These are phyloP conservation scores for Cercospora berteroae DNA, from an alignment of 2,329 filamentous ascomycete species.

Conservation along the genomic window DNA sequence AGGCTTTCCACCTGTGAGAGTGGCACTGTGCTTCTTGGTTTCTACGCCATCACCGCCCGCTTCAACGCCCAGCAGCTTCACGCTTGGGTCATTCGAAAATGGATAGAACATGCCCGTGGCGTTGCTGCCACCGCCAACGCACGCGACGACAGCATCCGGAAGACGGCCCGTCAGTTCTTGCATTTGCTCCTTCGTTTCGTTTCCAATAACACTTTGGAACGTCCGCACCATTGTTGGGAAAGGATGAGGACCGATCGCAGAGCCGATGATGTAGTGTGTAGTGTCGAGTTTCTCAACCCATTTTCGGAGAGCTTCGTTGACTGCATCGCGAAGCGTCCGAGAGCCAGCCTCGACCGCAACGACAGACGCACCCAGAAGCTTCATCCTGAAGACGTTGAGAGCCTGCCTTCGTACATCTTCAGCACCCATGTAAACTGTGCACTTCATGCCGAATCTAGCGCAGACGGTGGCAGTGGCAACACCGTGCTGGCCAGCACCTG, in stretches of 20 bases:
- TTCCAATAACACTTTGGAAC: slow-evolving; percentile 94
- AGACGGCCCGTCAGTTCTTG: slow-evolving; percentile 78
- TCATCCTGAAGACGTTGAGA: slow-evolving; percentile 97
- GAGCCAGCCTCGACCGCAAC: slow-evolving; percentile 90
- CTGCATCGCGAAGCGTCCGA: slow-evolving; percentile 61
- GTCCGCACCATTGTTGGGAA: slow-evolving; percentile 97
- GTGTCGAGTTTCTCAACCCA: slow-evolving; percentile 93
- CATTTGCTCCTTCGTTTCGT: slow-evolving; percentile 94
- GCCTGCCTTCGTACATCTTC: slow-evolving; percentile 96
- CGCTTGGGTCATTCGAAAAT: slow-evolving; percentile 78
- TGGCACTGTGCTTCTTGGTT: slow-evolving; percentile 81
- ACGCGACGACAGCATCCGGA: slow-evolving; percentile 93
- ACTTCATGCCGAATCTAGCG: slow-evolving; percentile 97
- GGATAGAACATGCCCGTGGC: slow-evolving; percentile 98
- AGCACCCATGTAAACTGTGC: slow-evolving; percentile 96
- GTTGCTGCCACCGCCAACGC: slow-evolving; percentile 92
- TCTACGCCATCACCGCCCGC: slow-evolving; percentile 91
- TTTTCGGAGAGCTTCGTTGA: slow-evolving; percentile 90
- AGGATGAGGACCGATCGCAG: slow-evolving; percentile 93
- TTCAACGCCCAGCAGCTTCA: slow-evolving; percentile 90
- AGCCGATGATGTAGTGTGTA: slow-evolving; percentile 97
- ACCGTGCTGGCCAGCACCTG: slow-evolving; percentile 94
- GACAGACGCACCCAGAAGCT: slow-evolving; percentile 87
- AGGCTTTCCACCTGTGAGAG: slow-evolving; percentile 79
- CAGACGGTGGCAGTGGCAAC: slow-evolving; percentile 97